A percentile compares a stretch with the other conserved stretches of the same genome.
phyloP scores from a whole-genome alignment of 2,329 filamentous ascomycete genomes.

The Rutstroemia sp. region DNA sequence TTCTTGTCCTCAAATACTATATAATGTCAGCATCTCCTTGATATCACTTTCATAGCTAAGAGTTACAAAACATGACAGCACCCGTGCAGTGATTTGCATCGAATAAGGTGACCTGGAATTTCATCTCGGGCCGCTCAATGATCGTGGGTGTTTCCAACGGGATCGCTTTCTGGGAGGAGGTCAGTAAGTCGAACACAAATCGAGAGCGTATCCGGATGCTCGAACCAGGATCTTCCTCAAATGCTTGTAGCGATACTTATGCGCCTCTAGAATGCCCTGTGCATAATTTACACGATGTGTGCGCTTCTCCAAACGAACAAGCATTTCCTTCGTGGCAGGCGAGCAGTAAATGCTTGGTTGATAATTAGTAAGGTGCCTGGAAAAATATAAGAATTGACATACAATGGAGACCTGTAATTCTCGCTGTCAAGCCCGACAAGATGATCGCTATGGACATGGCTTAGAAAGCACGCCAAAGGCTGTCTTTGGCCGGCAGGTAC shows the following conservation, averaged over 20 bases:
- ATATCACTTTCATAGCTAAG: background rate
- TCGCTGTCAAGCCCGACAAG: constrained; percentile 63
- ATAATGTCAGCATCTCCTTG: constrained; percentile 2
- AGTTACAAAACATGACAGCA: constrained; percentile 75
- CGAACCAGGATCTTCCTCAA: constrained; percentile 59
- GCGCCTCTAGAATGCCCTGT: constrained; percentile 67
- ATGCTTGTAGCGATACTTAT: constrained; percentile 69
- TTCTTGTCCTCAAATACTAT: constrained; percentile 64
- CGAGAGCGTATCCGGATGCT: background rate
- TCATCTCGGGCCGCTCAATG: constrained; percentile 65
- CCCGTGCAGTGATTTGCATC: constrained; percentile 91
- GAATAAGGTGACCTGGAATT: constrained; percentile 75
- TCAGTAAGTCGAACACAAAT: background rate
- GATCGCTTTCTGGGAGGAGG: constrained; percentile 55
- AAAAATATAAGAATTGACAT: constrained; percentile 15
- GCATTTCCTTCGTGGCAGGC: constrained; percentile 69
- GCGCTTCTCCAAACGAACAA: constrained; percentile 72
- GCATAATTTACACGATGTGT: constrained; percentile 76
- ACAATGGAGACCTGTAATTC: constrained; percentile 67
- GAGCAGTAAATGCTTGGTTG: constrained; percentile 71
- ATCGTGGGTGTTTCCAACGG: constrained; percentile 72
- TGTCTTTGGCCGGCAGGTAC: constrained; percentile 43
- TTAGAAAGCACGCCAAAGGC: constrained; percentile 79
- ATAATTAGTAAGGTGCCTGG: constrained; percentile 8
- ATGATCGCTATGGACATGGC: constrained; percentile 90